Percentiles rank a stretch among this genome's conserved stretches.
Evolutionary conservation across 805 yeast species (phyloP).

Genomic region (Brettanomyces bruxellensis): DNA sequence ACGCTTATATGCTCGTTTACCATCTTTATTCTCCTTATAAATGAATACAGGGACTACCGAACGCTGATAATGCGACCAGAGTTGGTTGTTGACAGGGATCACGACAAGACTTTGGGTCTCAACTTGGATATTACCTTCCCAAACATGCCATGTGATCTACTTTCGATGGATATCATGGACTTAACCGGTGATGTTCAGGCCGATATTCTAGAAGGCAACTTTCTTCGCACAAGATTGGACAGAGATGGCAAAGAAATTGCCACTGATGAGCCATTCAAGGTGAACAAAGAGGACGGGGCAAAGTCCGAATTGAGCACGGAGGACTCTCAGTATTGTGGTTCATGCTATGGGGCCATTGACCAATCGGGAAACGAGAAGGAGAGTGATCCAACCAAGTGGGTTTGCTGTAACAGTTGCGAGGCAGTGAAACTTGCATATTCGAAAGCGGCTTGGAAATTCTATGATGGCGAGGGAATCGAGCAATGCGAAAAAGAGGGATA

Average conservation of each 20-base stretch:
- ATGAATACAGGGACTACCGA: conserved; percentile 72
- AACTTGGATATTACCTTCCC: conserved; percentile 80
- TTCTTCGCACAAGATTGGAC: conserved; percentile 59
- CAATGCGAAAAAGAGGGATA: conserved; percentile 91
- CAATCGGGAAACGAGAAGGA: conserved; percentile 39
- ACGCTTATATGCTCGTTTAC: conserved; percentile 61
- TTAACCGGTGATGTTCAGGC: conserved; percentile 76
- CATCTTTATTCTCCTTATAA: conserved; percentile 51
- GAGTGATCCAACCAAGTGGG: conserved; percentile 28
- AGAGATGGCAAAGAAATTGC: conserved; percentile 38
- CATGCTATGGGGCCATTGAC: conserved; percentile 80
- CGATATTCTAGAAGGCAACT: conserved; percentile 63
- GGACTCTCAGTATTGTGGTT: conserved; percentile 57
- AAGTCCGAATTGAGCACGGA: conserved; percentile 7
- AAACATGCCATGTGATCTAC: conserved; percentile 71
- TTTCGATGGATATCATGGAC: conserved; percentile 83
- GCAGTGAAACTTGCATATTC: conserved; percentile 77
- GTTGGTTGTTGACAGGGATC: conserved; percentile 79
- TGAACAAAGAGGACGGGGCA: conserved; percentile 27
- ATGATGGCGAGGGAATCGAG: conserved; percentile 75
- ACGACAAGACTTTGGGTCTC: conserved; percentile 65
- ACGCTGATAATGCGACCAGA: conserved; percentile 67
- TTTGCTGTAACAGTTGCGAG: conserved; percentile 82
- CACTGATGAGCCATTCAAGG: conserved; percentile 29
- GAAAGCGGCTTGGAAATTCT: conserved; percentile 75